Base-by-base conservation (phyloP, 768 basidiomycete genomes). In the Ramaria sp. region DNA sequence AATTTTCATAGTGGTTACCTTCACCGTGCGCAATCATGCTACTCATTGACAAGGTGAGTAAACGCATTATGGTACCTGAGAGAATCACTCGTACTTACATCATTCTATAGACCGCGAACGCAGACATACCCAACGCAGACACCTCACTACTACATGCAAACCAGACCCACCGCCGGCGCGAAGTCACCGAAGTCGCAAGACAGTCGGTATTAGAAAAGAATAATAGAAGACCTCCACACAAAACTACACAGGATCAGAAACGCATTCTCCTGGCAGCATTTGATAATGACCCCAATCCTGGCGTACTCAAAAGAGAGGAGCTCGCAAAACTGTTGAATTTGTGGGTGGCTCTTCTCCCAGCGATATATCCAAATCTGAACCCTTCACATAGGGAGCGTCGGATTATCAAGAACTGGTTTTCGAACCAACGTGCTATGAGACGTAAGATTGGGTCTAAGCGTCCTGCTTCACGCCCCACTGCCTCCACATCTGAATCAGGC, bases 391-490 rank as follows among this genome's bases (percentile, higher is more conserved):
- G 53, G 1, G 53, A 55, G 34, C 41, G 53, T 18, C 53, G 53
- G n/a, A 55, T 47, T 27, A 38, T 55, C 10, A 55, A 55, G 36
- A 55, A 55, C 34, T 55, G 53, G 53, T 55, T 55, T 20, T 55
- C 53, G 18, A 55, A 55, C 36, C 53, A 55, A 24, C 39, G 53
- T 10, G 53, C 53, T 15, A 22, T 48, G 42, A 44, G 53, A 25
- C 41, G 43, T 3, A 55, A 47, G 36, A 47, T 28, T 5, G 53
- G 53, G 7, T 25, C 20, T 25, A 42, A 42, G 18, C 44, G 45
- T 30, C 41, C 15, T 16, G 41, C 16, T 32, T 30, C 22, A 52
- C 51, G 22, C 27, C 8, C 28, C 30, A 30, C 43, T 34, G 25
- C 27, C 10, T 55, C 53, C n/a, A 42, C 41, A 47, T 55, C 42